A percentile compares a stretch with the other conserved stretches of the same genome.
Evolutionary conservation across 2,329 filamentous ascomycete species (phyloP).

Genomic region (Aspergillus quadricinctus): DNA sequence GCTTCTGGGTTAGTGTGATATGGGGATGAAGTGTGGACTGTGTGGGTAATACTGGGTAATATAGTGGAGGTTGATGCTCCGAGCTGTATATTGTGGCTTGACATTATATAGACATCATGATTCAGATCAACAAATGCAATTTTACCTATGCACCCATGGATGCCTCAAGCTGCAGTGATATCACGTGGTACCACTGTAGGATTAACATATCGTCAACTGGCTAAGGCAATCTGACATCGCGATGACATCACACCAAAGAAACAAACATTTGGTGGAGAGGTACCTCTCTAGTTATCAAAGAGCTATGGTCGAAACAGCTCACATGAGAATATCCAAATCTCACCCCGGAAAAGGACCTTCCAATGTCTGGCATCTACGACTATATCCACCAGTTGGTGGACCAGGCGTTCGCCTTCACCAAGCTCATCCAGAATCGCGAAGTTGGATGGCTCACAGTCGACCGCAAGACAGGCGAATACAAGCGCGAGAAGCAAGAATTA

Average conservation of each 20-base stretch:
- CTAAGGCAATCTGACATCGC: background rate
- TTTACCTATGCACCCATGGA: background rate
- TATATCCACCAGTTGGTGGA: background rate
- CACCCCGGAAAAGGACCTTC: background rate
- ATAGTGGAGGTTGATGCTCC: background rate
- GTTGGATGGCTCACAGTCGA: conserved; percentile 29
- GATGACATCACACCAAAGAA: background rate
- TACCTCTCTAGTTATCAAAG: background rate
- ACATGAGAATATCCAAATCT: background rate
- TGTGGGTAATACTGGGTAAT: too few species aligned
- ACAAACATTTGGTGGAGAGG: too few species aligned
- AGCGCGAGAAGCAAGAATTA: conserved; percentile 39
- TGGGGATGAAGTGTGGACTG: background rate
- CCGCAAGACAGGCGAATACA: conserved; percentile 31
- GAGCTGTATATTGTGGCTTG: too few species aligned
- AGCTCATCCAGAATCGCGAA: conserved; percentile 23
- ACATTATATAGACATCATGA: background rate
- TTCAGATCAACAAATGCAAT: background rate
- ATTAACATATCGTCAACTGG: background rate
- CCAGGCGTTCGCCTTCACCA: background rate
- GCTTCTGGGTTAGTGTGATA: background rate
- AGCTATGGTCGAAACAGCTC: background rate
- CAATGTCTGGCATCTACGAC: background rate
- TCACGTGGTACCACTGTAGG: background rate
- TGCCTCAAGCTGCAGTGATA: background rate